A percentile compares a stretch with the other conserved stretches of the same genome.
Evolutionary conservation across 371 early-diverging fungal genomes (phyloP).

Genomic region (Lichtheimia corymbifera): DNA sequence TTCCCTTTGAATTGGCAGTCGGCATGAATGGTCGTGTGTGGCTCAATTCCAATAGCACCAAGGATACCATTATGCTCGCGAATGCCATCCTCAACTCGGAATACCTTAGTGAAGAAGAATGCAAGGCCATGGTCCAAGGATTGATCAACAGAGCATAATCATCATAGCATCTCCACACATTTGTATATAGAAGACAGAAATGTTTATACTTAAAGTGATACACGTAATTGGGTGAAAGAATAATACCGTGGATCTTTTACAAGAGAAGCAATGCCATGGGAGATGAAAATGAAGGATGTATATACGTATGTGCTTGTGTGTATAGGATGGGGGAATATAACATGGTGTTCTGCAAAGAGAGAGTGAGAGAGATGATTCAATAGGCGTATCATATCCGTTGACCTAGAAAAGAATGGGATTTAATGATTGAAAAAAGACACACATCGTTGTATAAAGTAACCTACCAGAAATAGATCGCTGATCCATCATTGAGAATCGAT

Average conservation of each 20-base stretch:
- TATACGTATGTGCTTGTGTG: too few relatives aligned
- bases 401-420: too few relatives aligned
- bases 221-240: too few relatives aligned
- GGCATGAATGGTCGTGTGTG: constrained; percentile 95
- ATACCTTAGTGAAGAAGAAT: constrained; percentile 61
- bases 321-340: too few relatives aligned
- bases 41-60: constrained; percentile 70
- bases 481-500: constrained; percentile 18
- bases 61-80: constrained; percentile 63
- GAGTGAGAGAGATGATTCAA: too few relatives aligned
- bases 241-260: too few relatives aligned
- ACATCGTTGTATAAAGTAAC: not conserved
- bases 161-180: not conserved
- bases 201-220: not conserved
- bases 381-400: too few relatives aligned
- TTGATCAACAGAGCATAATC: constrained; percentile 38
- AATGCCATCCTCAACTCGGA: constrained; percentile 81
- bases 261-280: too few relatives aligned
- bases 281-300: too few relatives aligned
- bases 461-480: not conserved
- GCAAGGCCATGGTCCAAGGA: constrained; percentile 67
- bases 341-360: too few relatives aligned
- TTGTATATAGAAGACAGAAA: not conserved
- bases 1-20: constrained; percentile 88
- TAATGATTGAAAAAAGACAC: not conserved